Percentiles rank a stretch among this genome's conserved stretches.
Evolutionary conservation across 768 basidiomycete species (phyloP).

Genomic region (Cubamyces sp.): DNA sequence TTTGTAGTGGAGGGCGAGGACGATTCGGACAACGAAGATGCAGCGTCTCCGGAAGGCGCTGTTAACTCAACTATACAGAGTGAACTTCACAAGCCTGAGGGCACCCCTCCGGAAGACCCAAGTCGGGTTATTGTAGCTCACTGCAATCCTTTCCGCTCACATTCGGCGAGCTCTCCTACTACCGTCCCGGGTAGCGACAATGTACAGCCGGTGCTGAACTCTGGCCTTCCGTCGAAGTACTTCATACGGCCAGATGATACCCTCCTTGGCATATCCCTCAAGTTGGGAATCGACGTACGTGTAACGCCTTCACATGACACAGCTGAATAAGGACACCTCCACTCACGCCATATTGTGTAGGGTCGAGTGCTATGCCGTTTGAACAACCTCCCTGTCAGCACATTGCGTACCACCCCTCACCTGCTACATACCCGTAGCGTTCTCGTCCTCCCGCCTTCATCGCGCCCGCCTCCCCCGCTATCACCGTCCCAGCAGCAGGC

Average conservation of each 20-base stretch:
- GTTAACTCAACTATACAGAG: no score
- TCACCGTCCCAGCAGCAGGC: slow-evolving; percentile 32
- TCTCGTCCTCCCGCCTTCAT: slow-evolving; percentile 55
- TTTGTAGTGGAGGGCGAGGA: slow-evolving; percentile 72
- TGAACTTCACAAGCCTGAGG: neutral
- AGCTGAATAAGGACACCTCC: neutral
- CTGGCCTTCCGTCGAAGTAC: slow-evolving; percentile 41
- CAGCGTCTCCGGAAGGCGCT: no score
- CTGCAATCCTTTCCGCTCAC: no score
- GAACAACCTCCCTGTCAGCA: slow-evolving; percentile 67
- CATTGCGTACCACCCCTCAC: slow-evolving; percentile 72
- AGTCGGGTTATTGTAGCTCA: neutral
- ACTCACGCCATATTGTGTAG: slow-evolving; percentile 34
- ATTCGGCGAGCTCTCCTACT: no score
- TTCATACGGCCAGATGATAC: slow-evolving; percentile 62
- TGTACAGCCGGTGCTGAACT: no score
- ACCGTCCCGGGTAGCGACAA: no score
- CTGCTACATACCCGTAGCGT: slow-evolving; percentile 69
- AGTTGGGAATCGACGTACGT: slow-evolving; percentile 64
- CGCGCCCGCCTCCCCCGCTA: slow-evolving; percentile 30
- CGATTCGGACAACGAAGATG: slow-evolving; percentile 33
- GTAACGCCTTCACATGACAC: neutral
- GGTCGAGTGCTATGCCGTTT: slow-evolving; percentile 63
- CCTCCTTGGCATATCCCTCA: slow-evolving; percentile 64
- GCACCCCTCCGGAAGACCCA: neutral